Evolutionary conservation across 495 filamentous ascomycete species (phyloP).

Genomic region (Podospora pseudopauciseta): DNA sequence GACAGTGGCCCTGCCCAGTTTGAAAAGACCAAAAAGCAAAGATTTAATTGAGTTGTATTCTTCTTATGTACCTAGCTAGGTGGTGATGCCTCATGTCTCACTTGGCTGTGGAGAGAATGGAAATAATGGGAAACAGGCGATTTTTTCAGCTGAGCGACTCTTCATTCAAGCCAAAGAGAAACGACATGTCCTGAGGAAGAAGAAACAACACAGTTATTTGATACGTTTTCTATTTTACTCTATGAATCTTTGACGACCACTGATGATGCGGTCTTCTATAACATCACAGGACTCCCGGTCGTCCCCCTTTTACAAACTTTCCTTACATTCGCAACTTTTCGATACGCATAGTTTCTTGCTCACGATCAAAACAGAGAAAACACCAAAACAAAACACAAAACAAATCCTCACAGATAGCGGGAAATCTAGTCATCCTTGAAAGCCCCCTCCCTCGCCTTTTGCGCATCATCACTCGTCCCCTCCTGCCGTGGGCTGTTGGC

Average conservation of each 20-base stretch:
- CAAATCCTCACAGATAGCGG: not conserved
- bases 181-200: no score
- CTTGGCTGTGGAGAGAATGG: no score
- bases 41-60: no score
- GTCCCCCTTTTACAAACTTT: not conserved
- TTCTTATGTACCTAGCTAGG: no score
- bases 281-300: not conserved
- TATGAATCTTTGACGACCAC: not conserved
- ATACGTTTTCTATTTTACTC: not conserved
- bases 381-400: not conserved
- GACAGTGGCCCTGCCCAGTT: no score
- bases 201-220: not conserved
- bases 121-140: no score
- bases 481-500: constrained; percentile 35
- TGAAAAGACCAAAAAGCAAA: no score
- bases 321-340: not conserved
- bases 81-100: no score
- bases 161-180: no score
- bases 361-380: not conserved
- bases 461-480: constrained; percentile 30
- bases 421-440: constrained; percentile 34
- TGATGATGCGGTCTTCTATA: not conserved
- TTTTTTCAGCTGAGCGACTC: no score
- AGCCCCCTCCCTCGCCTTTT: constrained; percentile 37
- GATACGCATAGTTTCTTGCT: no score